Percentiles rank a stretch among this genome's conserved stretches.
Evolutionary conservation across 371 early-diverging fungal species (phyloP).

Genomic region (Apophysomyces ossiformis): DNA sequence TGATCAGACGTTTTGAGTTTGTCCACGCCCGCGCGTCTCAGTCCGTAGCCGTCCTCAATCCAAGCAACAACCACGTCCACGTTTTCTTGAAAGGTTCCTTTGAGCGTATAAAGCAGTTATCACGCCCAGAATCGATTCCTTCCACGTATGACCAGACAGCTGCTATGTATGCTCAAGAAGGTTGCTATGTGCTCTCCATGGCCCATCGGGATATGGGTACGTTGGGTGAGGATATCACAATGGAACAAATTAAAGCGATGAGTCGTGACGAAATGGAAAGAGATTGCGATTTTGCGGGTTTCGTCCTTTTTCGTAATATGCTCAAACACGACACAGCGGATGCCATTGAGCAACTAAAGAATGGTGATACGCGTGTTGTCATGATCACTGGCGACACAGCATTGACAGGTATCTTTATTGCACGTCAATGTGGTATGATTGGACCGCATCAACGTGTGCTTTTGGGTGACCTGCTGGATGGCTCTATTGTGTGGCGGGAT

Average conservation of each 20-base stretch:
- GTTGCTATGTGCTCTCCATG: slow-evolving; percentile 82
- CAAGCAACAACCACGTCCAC: slow-evolving; percentile 54
- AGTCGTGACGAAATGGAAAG: slow-evolving; percentile 72
- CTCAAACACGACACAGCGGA: slow-evolving; percentile 80
- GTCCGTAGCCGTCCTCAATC: slow-evolving; percentile 74
- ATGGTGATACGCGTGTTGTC: slow-evolving; percentile 74
- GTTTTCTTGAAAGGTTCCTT: slow-evolving; percentile 85
- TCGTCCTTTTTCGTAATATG: slow-evolving; percentile 90
- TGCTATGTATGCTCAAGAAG: slow-evolving; percentile 70
- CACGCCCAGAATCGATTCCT: slow-evolving; percentile 59
- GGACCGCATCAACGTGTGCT: slow-evolving; percentile 47
- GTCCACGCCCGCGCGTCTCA: slow-evolving; percentile 86
- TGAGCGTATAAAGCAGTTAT: slow-evolving; percentile 69
- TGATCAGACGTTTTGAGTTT: slow-evolving; percentile 87
- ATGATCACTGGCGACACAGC: slow-evolving; percentile 96
- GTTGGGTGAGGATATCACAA: slow-evolving; percentile 38
- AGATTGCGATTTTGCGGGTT: slow-evolving; percentile 67
- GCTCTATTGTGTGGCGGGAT: slow-evolving; percentile 56
- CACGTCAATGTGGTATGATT: slow-evolving; percentile 80
- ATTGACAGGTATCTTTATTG: slow-evolving; percentile 87
- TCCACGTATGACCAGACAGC: slow-evolving; percentile 63
- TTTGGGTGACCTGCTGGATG: slow-evolving; percentile 50
- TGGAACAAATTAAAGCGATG: slow-evolving; percentile 49
- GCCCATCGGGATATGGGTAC: slow-evolving; percentile 64
- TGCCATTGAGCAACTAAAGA: slow-evolving; percentile 77